A percentile compares a stretch with the other conserved stretches of the same genome.
Evolutionary conservation across 305 asterid species (phyloP).

Genomic region (Fraxinus sp.): DNA sequence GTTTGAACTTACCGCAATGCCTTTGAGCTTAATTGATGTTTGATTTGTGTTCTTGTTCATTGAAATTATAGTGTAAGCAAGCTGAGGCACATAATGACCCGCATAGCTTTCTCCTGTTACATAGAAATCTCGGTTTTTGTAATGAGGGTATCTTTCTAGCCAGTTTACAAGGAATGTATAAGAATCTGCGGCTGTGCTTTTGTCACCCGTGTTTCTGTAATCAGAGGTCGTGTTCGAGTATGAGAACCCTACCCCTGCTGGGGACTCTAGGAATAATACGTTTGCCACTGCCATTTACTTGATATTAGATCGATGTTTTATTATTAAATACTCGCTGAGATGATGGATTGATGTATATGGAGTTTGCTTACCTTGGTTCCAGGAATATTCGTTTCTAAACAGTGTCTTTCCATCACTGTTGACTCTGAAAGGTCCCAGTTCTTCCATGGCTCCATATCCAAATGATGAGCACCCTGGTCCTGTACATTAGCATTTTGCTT

Average conservation of each 20-base stretch:
- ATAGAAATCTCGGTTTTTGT: constrained; percentile 47
- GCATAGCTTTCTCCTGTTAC: constrained; percentile 56
- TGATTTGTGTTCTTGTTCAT: constrained; percentile 31
- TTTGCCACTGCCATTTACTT: constrained; percentile 40
- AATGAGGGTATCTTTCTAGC: constrained; percentile 56
- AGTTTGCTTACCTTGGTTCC: constrained; percentile 42
- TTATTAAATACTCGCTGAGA: background rate
- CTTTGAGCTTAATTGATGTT: constrained; percentile 49
- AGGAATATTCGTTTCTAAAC: constrained; percentile 39
- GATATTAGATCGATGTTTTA: background rate
- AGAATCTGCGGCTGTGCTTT: constrained; percentile 42
- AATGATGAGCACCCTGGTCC: constrained; percentile 63
- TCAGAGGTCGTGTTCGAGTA: constrained; percentile 49
- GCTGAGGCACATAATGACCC: constrained; percentile 58
- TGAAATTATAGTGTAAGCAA: constrained; percentile 37
- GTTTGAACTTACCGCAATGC: constrained; percentile 43
- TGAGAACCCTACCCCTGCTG: constrained; percentile 61
- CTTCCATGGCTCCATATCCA: constrained; percentile 52
- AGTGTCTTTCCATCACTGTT: constrained; percentile 49
- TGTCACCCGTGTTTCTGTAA: constrained; percentile 40
- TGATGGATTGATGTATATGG: background rate
- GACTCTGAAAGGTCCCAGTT: constrained; percentile 53
- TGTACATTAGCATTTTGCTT: constrained; percentile 1
- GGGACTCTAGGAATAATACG: constrained; percentile 53
- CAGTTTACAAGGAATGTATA: constrained; percentile 48